Base-by-base conservation (phyloP, 805 yeast species). In the Geotrichum ghanense region DNA sequence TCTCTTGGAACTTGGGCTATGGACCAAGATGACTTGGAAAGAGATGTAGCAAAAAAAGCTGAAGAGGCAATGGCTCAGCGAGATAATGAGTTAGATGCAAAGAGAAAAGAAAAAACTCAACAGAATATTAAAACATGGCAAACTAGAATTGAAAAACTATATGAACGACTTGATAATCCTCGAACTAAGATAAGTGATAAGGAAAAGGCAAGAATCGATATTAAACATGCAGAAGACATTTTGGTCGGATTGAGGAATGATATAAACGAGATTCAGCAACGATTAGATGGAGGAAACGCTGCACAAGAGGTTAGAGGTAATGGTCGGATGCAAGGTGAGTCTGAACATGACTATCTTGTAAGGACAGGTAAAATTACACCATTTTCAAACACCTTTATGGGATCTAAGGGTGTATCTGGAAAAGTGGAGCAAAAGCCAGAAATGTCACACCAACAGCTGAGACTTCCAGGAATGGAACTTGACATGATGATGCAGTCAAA, bases 281-380 rank as follows among this genome's bases (percentile, higher is more conserved):
- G 82, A 49, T 58, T 82, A 19, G 53, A 54, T 7, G 51, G 67
- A 42, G 48, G 59, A 43, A 40, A 23, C 3, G 48, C 56, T 16
- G 46, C 55, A 31, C 47, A 51, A 7, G 42, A 45, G 5, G 49
- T 31, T 21, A 7, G 9, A 17, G 53, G 20, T 1, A 49, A 54
- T 1, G 51, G 55, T n/a, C 68, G 71, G 51, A 68, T 74, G 4
- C 78, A 83, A 0, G 83, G 75, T n/a, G 97, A 92, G 57, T 65
- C 87, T 0, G 83, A 83, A 57, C 76, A 76, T 48, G 97, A 89
- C 44, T 89, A 64, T 57, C 69, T 92, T 50, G 76, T 92, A 0
- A 72, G 98, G 52, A 89, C 90, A 0, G 98, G 98, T 23, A 80
- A 87, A 60, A 77, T 88, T 47, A 92, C 98, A 0, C 97, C 97